phyloP scores from a whole-genome alignment of 495 filamentous ascomycete species.

The Penicillium samsonianum region DNA sequence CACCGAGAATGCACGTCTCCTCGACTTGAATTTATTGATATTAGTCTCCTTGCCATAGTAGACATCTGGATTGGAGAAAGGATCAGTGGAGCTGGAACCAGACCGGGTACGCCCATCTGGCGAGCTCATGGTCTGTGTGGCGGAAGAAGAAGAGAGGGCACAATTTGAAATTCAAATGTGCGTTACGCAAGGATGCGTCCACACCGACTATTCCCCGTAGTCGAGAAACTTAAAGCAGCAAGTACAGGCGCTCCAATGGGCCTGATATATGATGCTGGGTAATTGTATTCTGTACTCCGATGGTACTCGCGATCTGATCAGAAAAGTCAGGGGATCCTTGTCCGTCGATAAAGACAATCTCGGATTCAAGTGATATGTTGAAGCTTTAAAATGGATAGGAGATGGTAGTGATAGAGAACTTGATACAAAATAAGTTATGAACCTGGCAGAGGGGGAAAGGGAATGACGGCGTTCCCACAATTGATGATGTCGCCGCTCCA shows the following conservation, averaged over 20 bases:
- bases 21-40: constrained; percentile 34
- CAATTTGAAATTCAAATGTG: constrained; percentile 23
- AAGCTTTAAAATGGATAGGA: background rate
- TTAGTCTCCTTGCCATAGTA: constrained; percentile 52
- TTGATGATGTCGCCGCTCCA: constrained; percentile 41
- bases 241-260: background rate
- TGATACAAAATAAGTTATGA: constrained; percentile 9
- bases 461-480: constrained; percentile 26
- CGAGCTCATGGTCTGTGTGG: constrained; percentile 37
- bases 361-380: background rate
- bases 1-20: constrained; percentile 49
- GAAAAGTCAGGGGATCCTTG: background rate
- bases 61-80: constrained; percentile 49
- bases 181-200: constrained; percentile 24
- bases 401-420: constrained; percentile 6
- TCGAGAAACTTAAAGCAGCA: constrained; percentile 7
- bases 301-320: constrained; percentile 1
- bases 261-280: background rate
- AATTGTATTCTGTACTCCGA: background rate
- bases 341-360: background rate
- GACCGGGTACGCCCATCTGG: constrained; percentile 30
- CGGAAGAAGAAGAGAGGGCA: constrained; percentile 8
- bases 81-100: constrained; percentile 45
- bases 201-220: constrained; percentile 28
- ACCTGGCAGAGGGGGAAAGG: constrained; percentile 19